A percentile compares a stretch with the other conserved stretches of the same genome.
Evolutionary conservation across 345 rosid genomes (phyloP).

Genomic region (Abelmoschus esculentus): DNA sequence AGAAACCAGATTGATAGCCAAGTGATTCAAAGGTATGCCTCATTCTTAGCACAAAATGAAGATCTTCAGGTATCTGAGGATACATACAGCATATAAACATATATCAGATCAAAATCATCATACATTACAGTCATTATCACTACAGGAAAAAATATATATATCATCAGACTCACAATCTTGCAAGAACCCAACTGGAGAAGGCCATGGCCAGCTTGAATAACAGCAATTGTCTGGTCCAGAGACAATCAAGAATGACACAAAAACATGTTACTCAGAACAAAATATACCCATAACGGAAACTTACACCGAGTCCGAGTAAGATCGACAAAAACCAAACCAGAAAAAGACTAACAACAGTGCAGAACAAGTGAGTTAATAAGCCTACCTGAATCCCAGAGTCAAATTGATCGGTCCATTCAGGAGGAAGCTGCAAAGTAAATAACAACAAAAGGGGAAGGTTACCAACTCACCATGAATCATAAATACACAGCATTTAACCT

Average conservation of each 20-base stretch:
- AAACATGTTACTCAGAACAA: neutral
- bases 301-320: neutral
- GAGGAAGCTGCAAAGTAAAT: neutral
- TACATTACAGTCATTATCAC: neutral
- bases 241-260: neutral
- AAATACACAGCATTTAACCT: neutral
- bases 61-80: constrained; percentile 81
- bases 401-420: neutral
- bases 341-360: neutral
- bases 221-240: constrained; percentile 80
- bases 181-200: constrained; percentile 91
- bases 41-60: constrained; percentile 93
- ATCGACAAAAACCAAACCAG: neutral
- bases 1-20: constrained; percentile 86
- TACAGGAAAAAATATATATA: too few species aligned
- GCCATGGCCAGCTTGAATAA: constrained; percentile 98
- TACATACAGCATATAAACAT: neutral
- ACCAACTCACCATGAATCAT: neutral
- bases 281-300: neutral
- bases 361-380: neutral
- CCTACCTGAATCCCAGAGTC: neutral
- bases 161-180: constrained; percentile 65
- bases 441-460: neutral
- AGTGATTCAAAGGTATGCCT: constrained; percentile 89
- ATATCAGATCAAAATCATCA: constrained; percentile 7